Evolutionary conservation across 805 yeast genomes (phyloP).

Genomic region (Candida golubevii): DNA sequence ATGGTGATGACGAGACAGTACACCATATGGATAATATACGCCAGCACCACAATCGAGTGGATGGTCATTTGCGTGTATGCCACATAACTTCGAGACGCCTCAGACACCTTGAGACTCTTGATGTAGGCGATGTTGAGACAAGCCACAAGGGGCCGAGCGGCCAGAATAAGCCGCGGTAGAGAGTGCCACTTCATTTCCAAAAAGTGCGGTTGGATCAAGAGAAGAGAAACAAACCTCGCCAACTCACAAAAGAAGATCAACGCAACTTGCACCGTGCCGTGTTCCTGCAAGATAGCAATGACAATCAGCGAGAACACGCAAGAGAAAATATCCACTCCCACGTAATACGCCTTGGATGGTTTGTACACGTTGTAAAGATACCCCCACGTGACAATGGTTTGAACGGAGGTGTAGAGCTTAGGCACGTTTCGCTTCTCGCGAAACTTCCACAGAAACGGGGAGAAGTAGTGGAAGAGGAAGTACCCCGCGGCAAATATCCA

Average conservation of each 20-base stretch:
- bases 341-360: slow-evolving; percentile 38
- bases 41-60: slow-evolving; percentile 34
- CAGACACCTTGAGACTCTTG: slow-evolving; percentile 30
- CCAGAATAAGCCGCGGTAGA: slow-evolving; percentile 30
- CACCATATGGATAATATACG: slow-evolving; percentile 26
- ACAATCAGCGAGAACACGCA: slow-evolving; percentile 32
- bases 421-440: slow-evolving; percentile 19
- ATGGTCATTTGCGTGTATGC: slow-evolving; percentile 41
- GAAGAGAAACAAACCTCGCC: slow-evolving; percentile 20
- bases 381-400: slow-evolving; percentile 45
- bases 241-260: slow-evolving; percentile 35
- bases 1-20: slow-evolving; percentile 28
- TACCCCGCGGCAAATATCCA: slow-evolving; percentile 11
- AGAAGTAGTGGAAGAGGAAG: slow-evolving; percentile 13
- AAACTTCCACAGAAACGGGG: slow-evolving; percentile 16
- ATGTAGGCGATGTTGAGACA: slow-evolving; percentile 43
- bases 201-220: slow-evolving; percentile 27
- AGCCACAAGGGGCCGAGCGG: slow-evolving; percentile 37
- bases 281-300: slow-evolving; percentile 41
- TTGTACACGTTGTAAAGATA: slow-evolving; percentile 40
- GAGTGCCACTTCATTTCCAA: slow-evolving; percentile 26
- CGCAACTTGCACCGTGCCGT: slow-evolving; percentile 43
- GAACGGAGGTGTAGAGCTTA: slow-evolving; percentile 45
- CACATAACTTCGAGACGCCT: slow-evolving; percentile 36
- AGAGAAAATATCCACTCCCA: slow-evolving; percentile 32